Evolutionary conservation across 495 filamentous ascomycete species (phyloP).

Genomic region (Cenococcum geophilum): DNA sequence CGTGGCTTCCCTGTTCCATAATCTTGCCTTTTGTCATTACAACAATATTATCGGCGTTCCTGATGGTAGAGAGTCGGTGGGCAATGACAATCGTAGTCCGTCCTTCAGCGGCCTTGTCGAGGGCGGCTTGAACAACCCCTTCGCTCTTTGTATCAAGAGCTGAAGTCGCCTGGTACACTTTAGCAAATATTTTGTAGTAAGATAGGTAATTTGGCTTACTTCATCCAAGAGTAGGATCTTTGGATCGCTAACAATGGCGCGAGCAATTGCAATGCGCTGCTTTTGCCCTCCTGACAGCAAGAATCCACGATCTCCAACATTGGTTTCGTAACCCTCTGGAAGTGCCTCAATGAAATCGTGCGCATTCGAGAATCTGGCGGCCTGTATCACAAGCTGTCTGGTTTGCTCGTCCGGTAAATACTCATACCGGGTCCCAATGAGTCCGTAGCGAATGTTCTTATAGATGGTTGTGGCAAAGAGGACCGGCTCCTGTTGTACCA

Average conservation of each 20-base stretch:
- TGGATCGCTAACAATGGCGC: constrained; percentile 87
- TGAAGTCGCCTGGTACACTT: constrained; percentile 55
- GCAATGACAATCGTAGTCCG: constrained; percentile 93
- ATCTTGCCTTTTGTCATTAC: constrained; percentile 78
- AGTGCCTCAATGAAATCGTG: constrained; percentile 77
- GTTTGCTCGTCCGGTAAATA: constrained; percentile 58
- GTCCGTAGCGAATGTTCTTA: constrained; percentile 75
- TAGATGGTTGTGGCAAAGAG: constrained; percentile 80
- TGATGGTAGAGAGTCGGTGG: constrained; percentile 88
- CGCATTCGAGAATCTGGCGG: constrained; percentile 82
- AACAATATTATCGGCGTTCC: constrained; percentile 86
- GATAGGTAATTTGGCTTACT: not conserved
- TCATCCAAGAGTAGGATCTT: constrained; percentile 94
- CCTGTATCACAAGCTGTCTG: constrained; percentile 62
- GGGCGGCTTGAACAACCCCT: constrained; percentile 85
- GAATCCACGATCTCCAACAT: constrained; percentile 90
- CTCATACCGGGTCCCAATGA: constrained; percentile 77
- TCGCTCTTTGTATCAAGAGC: constrained; percentile 95
- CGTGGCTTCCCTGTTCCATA: constrained; percentile 77
- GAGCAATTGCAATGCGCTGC: constrained; percentile 81
- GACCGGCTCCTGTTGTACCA: constrained; percentile 79
- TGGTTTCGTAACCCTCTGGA: constrained; percentile 86
- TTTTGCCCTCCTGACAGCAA: constrained; percentile 89
- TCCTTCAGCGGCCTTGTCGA: constrained; percentile 82
- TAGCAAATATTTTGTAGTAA: not conserved